These are phyloP conservation scores for Myotisia sp. DNA, from an alignment of 2,329 filamentous ascomycete genomes.

Conservation along the genomic window DNA sequence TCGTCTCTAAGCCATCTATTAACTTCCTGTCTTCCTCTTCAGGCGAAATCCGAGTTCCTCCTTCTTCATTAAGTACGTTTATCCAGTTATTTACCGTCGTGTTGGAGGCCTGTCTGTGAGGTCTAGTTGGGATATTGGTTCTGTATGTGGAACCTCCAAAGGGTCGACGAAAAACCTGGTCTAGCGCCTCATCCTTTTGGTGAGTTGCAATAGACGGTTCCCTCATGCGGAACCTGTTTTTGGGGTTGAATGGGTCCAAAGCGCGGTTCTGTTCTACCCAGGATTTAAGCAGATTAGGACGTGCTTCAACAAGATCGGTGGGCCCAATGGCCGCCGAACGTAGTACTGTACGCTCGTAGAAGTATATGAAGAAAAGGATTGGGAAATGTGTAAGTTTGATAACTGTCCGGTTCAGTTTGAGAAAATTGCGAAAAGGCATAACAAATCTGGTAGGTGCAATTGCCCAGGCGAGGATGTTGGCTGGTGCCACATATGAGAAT, in stretches of 20 bases:
- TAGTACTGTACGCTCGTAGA: conserved; percentile 72
- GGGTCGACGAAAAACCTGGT: conserved; percentile 72
- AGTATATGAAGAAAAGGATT: conserved; percentile 68
- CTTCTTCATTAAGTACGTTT: conserved; percentile 50
- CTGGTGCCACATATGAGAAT: conserved; percentile 84
- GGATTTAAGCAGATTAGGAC: conserved; percentile 41
- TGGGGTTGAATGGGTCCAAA: conserved; percentile 58
- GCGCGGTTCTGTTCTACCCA: conserved; percentile 43
- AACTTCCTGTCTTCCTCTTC: conserved; percentile 47
- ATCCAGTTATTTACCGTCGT: conserved; percentile 85
- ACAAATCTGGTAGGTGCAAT: conserved; percentile 68
- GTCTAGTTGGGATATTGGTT: conserved; percentile 40
- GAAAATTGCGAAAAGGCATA: conserved; percentile 66
- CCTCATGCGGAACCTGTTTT: conserved; percentile 45
- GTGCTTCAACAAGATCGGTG: conserved; percentile 69
- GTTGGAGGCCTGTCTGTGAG: conserved; percentile 50
- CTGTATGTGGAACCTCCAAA: conserved; percentile 49
- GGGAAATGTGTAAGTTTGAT: conserved; percentile 89
- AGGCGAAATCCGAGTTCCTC: conserved; percentile 38
- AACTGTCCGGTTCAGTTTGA: conserved; percentile 72
- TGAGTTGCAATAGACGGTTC: conserved; percentile 81
- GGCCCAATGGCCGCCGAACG: conserved; percentile 64
- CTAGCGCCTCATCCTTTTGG: conserved; percentile 76
- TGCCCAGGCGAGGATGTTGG: conserved; percentile 83
- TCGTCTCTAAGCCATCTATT: conserved; percentile 43